phyloP scores from a whole-genome alignment of 2,329 filamentous ascomycete species.

The Exophiala sp. region DNA sequence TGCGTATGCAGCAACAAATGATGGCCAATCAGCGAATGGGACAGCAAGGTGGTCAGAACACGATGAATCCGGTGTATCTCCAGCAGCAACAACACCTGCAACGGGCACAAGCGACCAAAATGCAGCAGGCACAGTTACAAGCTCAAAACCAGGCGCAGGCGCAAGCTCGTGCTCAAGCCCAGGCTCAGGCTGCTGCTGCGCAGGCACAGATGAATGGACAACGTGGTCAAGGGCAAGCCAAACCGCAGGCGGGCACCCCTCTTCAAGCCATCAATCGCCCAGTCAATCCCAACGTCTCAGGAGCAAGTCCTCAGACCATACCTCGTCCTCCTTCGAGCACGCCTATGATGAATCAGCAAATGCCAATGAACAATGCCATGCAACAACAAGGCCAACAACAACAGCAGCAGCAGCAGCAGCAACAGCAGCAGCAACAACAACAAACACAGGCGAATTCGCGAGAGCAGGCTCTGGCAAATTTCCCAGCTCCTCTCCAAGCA shows the following conservation, averaged over 20 bases:
- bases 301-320: slow-evolving; percentile 19
- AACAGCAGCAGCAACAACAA: slow-evolving; percentile 22
- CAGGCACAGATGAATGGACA: slow-evolving; percentile 33
- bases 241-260: slow-evolving; percentile 39
- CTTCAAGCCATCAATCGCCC: slow-evolving; percentile 41
- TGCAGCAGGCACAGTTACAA: slow-evolving; percentile 39
- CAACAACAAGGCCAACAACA: slow-evolving; percentile 20
- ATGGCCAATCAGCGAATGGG: slow-evolving; percentile 41
- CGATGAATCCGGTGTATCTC: slow-evolving; percentile 40
- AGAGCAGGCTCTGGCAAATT: slow-evolving; percentile 20
- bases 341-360: slow-evolving; percentile 25
- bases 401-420: slow-evolving; percentile 20
- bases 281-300: slow-evolving; percentile 31
- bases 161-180: slow-evolving; percentile 41
- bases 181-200: slow-evolving; percentile 40
- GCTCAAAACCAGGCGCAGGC: slow-evolving; percentile 39
- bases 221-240: slow-evolving; percentile 39
- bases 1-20: slow-evolving; percentile 41
- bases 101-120: slow-evolving; percentile 30
- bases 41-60: slow-evolving; percentile 36
- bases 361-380: slow-evolving; percentile 11
- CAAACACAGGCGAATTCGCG: background rate
- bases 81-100: slow-evolving; percentile 45
- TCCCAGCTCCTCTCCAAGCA: slow-evolving; percentile 23
- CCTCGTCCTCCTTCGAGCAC: slow-evolving; percentile 22